Evolutionary conservation across 192 early-diverging fungal genomes (phyloP), one percentile per base, ranked within the genome.

Genomic region (Mortierella claussenii): DNA sequence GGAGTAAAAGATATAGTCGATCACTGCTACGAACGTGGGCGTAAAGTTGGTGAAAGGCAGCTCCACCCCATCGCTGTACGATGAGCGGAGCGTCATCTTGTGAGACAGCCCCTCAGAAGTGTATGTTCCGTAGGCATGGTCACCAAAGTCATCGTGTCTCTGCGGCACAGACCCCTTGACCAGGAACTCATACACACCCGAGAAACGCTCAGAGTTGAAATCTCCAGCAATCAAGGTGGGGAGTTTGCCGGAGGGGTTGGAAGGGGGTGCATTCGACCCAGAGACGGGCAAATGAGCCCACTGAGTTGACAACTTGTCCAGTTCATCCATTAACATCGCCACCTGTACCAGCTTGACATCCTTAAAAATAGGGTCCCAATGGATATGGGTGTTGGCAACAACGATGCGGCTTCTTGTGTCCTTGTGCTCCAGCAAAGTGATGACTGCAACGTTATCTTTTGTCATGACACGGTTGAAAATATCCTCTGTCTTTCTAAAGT

Each of bases 261-360:
- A 85, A 15, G 46, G 36, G 6, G 40, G 55, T 4, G 51, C 44
- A 24, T 71, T 48, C 11, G 69, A 65, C 42, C 60, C 66, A 17
- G 68, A 32, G 20, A 50, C 58, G 36, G 76, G 74, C 24, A 65
- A 48, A 21, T 79, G 67, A 36, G 81, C 81, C 85, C 73, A 80
- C 56, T 85, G 89, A 26, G 69, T 82, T 32, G 82, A 79, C 36
- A 92, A 68, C 26, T 85, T 80, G 23, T 93, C 88, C 18, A 97
- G 73, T 78, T 98, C 95, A 60, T 99, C 95, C 69, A 94, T 88
- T 64, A 99, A 76, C 90, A 99, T 93, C 10, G 92, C 89, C 9
- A 93, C 92, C 82, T 99, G 97, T 3, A 99, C 93, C 44, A 99
- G 85, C 70, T 99, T 99, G 52, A 99, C 97, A 71, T 99, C 97